Percentiles rank a stretch among this genome's conserved stretches.
phyloP scores from a whole-genome alignment of 2,329 filamentous ascomycete genomes.

The Trichoderma sp. region DNA sequence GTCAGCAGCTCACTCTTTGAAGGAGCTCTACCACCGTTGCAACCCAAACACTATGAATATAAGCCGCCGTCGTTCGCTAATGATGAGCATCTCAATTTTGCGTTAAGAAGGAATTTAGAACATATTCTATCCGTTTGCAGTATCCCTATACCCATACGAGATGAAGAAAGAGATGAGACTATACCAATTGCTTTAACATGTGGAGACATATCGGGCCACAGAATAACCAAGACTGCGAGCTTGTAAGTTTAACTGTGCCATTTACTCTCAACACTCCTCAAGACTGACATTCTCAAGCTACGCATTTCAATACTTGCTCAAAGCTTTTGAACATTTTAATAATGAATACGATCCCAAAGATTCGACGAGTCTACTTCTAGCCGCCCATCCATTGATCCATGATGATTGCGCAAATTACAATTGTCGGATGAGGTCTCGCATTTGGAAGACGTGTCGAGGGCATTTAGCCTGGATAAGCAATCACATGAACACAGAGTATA shows the following conservation, averaged over 20 bases:
- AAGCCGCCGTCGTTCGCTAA: fast-evolving
- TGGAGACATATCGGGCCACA: background rate
- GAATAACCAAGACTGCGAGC: background rate
- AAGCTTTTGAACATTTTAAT: background rate
- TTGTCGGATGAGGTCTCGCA: background rate
- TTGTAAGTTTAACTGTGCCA: background rate
- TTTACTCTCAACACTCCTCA: background rate
- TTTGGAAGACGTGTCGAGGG: background rate
- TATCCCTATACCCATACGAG: background rate
- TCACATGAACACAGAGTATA: too few relatives aligned
- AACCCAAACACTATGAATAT: too few relatives aligned
- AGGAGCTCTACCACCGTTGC: fast-evolving
- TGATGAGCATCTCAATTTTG: background rate
- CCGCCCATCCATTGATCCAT: too few relatives aligned
- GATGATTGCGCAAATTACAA: background rate
- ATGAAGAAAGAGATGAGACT: fast-evolving
- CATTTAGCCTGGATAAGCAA: background rate
- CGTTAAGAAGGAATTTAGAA: background rate
- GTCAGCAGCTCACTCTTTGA: too few relatives aligned
- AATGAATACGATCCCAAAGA: too few relatives aligned
- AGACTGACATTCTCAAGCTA: background rate
- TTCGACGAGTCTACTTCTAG: too few relatives aligned
- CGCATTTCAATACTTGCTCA: background rate
- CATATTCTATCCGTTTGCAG: background rate
- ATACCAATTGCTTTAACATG: background rate